A percentile compares a stretch with the other conserved stretches of the same genome.
phyloP scores from a whole-genome alignment of 192 early-diverging fungal species.

The Coemansia sp. region DNA sequence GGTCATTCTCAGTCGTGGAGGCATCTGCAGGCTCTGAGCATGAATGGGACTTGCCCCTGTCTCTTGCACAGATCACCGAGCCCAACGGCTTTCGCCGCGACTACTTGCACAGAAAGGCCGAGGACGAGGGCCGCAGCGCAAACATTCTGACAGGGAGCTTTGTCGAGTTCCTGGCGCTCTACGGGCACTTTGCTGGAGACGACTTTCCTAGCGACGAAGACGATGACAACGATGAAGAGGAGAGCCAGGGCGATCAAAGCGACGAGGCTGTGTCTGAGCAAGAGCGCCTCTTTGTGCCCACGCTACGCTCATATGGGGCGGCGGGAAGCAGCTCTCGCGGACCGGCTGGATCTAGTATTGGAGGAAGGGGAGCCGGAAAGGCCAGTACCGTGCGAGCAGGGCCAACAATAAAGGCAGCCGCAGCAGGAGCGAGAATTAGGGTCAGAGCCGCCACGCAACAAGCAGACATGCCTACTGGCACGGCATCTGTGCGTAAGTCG shows the following conservation, averaged over 20 bases:
- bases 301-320: neutral
- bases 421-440: neutral
- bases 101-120: slow-evolving; percentile 70
- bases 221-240: slow-evolving; percentile 37
- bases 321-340: neutral
- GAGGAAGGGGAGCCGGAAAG: neutral
- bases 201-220: slow-evolving; percentile 78
- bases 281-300: slow-evolving; percentile 6
- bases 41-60: slow-evolving; percentile 54
- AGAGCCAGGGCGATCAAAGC: neutral
- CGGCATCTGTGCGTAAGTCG: slow-evolving; percentile 66
- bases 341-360: neutral
- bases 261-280: neutral
- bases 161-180: slow-evolving; percentile 89
- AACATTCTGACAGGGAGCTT: slow-evolving; percentile 77
- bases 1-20: slow-evolving; percentile 21
- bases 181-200: slow-evolving; percentile 91
- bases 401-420: neutral
- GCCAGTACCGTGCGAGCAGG: neutral
- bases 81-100: slow-evolving; percentile 89
- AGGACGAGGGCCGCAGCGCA: slow-evolving; percentile 60
- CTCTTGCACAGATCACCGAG: slow-evolving; percentile 55
- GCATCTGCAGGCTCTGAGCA: slow-evolving; percentile 24
- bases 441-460: neutral
- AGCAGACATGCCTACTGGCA: slow-evolving; percentile 4